Percentiles rank a stretch among this genome's conserved stretches.
phyloP scores from a whole-genome alignment of 148 eudicot genomes.

The Limonium bicolor region DNA sequence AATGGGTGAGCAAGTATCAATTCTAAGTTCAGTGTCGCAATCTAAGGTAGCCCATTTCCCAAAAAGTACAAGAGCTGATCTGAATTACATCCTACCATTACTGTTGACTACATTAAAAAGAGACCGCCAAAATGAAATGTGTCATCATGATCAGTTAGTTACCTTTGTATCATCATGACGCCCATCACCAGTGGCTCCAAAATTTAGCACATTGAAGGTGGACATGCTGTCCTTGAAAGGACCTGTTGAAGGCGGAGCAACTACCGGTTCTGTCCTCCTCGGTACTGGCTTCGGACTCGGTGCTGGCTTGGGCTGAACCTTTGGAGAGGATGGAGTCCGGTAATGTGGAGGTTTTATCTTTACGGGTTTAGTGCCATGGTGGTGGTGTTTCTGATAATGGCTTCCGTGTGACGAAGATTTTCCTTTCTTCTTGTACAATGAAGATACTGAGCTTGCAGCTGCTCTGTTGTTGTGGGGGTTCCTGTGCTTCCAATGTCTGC shows the following conservation, averaged over 20 bases:
- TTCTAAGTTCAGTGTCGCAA: too few species aligned
- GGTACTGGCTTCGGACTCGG: too few species aligned
- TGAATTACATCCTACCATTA: constrained; percentile 11
- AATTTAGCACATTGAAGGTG: constrained; percentile 44
- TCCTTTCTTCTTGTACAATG: constrained; percentile 32
- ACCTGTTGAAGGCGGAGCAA: not conserved
- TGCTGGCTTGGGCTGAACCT: constrained; percentile 2
- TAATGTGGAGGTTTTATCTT: constrained; percentile 20
- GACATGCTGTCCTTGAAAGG: not conserved
- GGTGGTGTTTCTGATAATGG: constrained; percentile 10
- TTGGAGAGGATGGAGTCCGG: constrained; percentile 20
- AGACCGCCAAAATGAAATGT: constrained; percentile 16
- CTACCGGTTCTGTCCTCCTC: not conserved
- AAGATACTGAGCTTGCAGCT: constrained; percentile 16
- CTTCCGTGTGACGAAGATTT: constrained; percentile 9
- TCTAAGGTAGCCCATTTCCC: too few species aligned
- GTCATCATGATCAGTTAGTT: not conserved
- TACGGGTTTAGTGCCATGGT: constrained; percentile 16
- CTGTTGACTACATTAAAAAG: constrained; percentile 4
- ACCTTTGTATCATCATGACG: constrained; percentile 76
- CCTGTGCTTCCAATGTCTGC: constrained; percentile 32
- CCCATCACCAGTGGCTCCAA: constrained; percentile 87
- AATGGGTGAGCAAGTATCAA: too few species aligned
- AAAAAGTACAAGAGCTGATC: too few species aligned
- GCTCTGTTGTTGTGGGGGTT: too few species aligned